Conservation (phyloP, 768 basidiomycete genomes). For the Mycena indigotica region DNA sequence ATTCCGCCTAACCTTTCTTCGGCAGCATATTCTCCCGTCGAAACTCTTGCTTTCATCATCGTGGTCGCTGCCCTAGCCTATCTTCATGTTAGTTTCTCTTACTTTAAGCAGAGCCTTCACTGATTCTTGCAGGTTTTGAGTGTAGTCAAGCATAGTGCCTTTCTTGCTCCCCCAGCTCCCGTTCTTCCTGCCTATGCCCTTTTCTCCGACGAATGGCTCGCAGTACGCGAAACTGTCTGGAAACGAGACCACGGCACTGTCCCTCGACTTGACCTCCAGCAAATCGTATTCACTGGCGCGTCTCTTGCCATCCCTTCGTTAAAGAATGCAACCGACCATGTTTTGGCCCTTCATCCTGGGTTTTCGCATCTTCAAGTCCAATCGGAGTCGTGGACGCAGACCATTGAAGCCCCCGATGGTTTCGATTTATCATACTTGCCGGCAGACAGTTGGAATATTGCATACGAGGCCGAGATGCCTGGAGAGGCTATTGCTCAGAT, state of each 20-base stretch:
- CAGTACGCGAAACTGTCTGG: slow-evolving; percentile 60
- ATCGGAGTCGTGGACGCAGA: slow-evolving; percentile 11
- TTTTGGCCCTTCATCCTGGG: slow-evolving; percentile 11
- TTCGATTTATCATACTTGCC: slow-evolving; percentile 18
- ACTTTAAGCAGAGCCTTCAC: background rate
- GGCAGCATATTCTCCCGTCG: slow-evolving; percentile 73
- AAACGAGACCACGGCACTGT: slow-evolving; percentile 31
- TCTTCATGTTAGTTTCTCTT: slow-evolving; percentile 55
- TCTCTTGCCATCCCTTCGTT: slow-evolving; percentile 31
- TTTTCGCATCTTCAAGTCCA: slow-evolving; percentile 1
- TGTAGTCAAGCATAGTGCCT: slow-evolving; percentile 86
- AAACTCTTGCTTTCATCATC: slow-evolving; percentile 89
- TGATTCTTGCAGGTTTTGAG: slow-evolving; percentile 53
- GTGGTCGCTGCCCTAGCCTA: slow-evolving; percentile 91
- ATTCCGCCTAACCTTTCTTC: background rate
- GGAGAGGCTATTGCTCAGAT: slow-evolving; percentile 66
- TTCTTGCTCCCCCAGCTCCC: slow-evolving; percentile 61
- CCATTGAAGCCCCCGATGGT: slow-evolving; percentile 55
- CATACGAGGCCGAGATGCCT: slow-evolving; percentile 39
- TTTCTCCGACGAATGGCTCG: slow-evolving; percentile 63
- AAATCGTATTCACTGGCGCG: slow-evolving; percentile 64
- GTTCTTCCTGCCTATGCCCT: slow-evolving; percentile 60
- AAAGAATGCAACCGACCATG: slow-evolving; percentile 33
- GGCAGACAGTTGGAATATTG: slow-evolving; percentile 19
- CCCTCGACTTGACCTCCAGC: slow-evolving; percentile 68